Evolutionary conservation across 2,329 filamentous ascomycete species (phyloP), one percentile per base, ranked within the genome.

Genomic region (Aspergillus felis): DNA sequence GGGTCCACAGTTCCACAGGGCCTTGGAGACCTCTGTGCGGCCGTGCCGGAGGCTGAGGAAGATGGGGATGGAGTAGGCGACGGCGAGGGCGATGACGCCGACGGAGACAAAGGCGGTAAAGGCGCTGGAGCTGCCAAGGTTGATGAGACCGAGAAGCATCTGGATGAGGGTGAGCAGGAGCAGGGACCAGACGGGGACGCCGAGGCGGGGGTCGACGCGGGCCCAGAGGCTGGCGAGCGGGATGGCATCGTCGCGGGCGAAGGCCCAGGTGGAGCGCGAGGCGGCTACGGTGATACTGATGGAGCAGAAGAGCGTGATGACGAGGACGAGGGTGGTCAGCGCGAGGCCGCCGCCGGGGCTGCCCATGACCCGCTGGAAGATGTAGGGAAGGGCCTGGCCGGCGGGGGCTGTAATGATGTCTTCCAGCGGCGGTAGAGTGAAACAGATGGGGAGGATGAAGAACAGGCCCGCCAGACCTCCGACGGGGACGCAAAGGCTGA

Each of bases 31-130:
- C 57, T 81, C 81, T 8, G 61, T 66, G 1, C 81, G 78, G 2
- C 73, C 68, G 57, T 80, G 71, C 42, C 78, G 68, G 22, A 84
- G 65, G 48, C 78, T 83, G 60, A 84, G 76, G 8, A 71, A 67
- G 47, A 86, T 84, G 1, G 83, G 83, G 22, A 85, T 82, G 0
- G 78, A 80, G 58, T 86, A 86, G 0, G 78, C 80, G 4, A 82
- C 74, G 0, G 83, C 81, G 27, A 86, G 72, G 0, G 78, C 81
- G 54, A 85, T 82, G 20, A 85, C 82, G 3, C 82, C 82, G 2
- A 85, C 82, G 1, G 78, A 81, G 10, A 78, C 76, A 55, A 82
- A 81, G 1, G 79, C 79, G 0, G 74, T 79, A 63, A 82, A 82
- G 2, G 80, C 79, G 47, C 72, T 76, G 1, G 74, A 72, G 53